Base-by-base conservation (phyloP, 345 rosid species). In the Clarkia xantiana region DNA sequence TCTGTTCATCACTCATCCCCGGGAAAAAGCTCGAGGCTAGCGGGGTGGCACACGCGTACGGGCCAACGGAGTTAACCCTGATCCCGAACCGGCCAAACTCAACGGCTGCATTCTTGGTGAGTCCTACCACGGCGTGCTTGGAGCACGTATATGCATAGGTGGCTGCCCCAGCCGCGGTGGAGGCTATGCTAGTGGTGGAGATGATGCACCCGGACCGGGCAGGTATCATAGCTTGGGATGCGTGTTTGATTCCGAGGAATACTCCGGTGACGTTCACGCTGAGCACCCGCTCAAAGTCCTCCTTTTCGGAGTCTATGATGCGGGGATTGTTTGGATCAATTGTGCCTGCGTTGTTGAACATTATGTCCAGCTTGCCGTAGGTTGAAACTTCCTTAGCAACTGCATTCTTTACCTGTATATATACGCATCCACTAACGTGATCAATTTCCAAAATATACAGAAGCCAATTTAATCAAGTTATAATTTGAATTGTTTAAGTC, bases 81-180 rank as follows among this genome's bases (percentile, higher is more conserved):
- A 74, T 64, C 14, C 75, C 75, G 15, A 63, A 18, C 17, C 44
- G 66, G 45, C 75, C 75, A n/a, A 74, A 40, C 29, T 74, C 75
- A n/a, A 70, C 69, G 48, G 71, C 61, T 40, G 70, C 57, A 61
- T 57, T 74, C 67, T 67, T 74, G 64, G 59, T 72, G 12, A 78
- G 69, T 14, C 81, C 81, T 8, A 70, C 10, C 53, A 75, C 70
- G 0, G 70, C 85, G 61, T 72, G 78, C 58, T 75, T 75, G 1
- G 79, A 57, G 61, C 69, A 62, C 18, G 62, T 44, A 41, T 79
- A 79, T 0, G 79, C 76, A 10, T 79, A 71, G 0, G 81, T 23
- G 13, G 59, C 63, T 0, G 49, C 42, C 0, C 45, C 68, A 3
- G 59, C 79, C 0, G 64, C 0, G 0, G 3, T 2, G 0, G 73